Evolutionary conservation across 345 rosid species (phyloP).

Genomic region (Raphanus raphanistrum): DNA sequence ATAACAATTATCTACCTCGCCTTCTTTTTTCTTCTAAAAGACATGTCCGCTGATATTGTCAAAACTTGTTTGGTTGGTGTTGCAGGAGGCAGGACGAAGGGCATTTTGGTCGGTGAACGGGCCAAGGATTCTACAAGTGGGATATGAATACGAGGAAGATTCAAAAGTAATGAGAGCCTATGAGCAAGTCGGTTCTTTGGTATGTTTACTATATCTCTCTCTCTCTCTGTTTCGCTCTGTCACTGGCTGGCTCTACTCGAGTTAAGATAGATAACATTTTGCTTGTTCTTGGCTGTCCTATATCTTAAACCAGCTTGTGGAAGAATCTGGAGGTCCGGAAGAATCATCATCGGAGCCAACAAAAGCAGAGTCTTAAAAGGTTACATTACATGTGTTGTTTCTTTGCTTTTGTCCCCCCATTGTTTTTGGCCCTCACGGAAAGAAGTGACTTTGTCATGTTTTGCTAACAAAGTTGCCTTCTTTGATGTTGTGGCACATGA

Average conservation of each 20-base stretch:
- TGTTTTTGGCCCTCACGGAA: background rate
- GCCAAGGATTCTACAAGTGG: slow-evolving; percentile 76
- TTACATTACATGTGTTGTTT: background rate
- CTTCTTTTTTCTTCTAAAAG: background rate
- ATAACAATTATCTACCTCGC: slow-evolving; percentile 1
- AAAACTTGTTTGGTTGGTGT: background rate
- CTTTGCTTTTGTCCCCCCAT: too few species aligned
- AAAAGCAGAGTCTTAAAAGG: slow-evolving; percentile 37
- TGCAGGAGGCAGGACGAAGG: slow-evolving; percentile 80
- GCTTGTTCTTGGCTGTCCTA: background rate
- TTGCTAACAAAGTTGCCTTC: slow-evolving; percentile 3
- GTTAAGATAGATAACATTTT: background rate
- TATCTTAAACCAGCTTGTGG: slow-evolving; percentile 52
- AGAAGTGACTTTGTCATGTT: slow-evolving; percentile 15
- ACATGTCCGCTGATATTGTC: background rate
- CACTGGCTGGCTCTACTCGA: background rate
- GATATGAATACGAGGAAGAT: slow-evolving; percentile 86
- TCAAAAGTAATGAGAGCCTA: slow-evolving; percentile 91
- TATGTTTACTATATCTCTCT: slow-evolving; percentile 26
- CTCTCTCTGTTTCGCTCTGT: background rate
- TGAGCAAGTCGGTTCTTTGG: slow-evolving; percentile 84
- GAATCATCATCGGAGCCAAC: slow-evolving; percentile 36
- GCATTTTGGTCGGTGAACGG: slow-evolving; percentile 91
- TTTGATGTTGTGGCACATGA: slow-evolving; percentile 1
- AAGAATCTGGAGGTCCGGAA: slow-evolving; percentile 49